phyloP scores from a whole-genome alignment of 176 grass and related monocot genomes.

The Melocanna baccifera region DNA sequence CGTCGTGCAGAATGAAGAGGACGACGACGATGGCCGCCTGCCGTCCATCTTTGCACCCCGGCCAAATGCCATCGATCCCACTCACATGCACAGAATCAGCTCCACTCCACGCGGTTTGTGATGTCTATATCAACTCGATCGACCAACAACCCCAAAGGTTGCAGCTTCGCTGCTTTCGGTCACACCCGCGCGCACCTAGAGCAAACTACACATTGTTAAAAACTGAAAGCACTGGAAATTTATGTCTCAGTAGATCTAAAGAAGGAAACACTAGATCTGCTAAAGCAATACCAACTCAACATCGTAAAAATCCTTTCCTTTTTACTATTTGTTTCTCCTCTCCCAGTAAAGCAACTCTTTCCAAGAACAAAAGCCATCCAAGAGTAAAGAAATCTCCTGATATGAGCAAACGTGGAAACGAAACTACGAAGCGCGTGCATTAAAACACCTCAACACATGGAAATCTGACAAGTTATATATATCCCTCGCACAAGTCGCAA shows the following conservation, averaged over 20 bases:
- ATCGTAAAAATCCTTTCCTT: neutral
- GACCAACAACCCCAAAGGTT: neutral
- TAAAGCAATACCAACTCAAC: neutral
- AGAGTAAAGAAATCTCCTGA: neutral
- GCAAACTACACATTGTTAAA: conserved; percentile 20
- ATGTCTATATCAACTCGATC: neutral
- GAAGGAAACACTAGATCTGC: conserved; percentile 27
- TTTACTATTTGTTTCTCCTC: neutral
- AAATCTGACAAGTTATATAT: neutral
- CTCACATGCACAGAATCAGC: conserved; percentile 28
- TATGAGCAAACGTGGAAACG: conserved; percentile 17
- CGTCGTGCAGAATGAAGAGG: conserved; percentile 72
- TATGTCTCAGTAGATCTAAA: conserved; percentile 27
- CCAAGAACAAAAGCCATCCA: neutral
- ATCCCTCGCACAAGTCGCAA: neutral
- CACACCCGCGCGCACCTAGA: conserved; percentile 23
- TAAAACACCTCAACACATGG: neutral
- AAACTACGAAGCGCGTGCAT: conserved; percentile 17
- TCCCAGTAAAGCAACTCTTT: conserved; percentile 6
- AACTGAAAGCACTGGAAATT: neutral
- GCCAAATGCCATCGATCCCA: conserved; percentile 64
- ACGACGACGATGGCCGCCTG: conserved; percentile 55
- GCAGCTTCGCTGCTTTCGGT: conserved; percentile 2
- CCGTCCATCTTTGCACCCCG: conserved; percentile 69
- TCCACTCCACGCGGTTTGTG: neutral